A percentile compares a stretch with the other conserved stretches of the same genome.
Evolutionary conservation across 495 filamentous ascomycete species (phyloP).

Genomic region (Jackrogersella minutella): DNA sequence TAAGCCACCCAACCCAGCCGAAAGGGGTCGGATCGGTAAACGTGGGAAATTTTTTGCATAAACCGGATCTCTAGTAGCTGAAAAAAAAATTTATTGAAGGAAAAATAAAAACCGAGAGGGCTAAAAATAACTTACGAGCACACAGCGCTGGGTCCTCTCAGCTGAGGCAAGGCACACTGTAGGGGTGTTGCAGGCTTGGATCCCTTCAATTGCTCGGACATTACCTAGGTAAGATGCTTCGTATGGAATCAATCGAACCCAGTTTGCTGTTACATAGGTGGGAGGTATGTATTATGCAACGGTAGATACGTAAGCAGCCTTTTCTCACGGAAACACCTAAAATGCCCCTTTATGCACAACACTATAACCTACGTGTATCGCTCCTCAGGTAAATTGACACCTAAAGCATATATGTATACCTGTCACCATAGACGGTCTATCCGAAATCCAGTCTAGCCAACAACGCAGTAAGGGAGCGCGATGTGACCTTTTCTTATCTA

Average conservation of each 20-base stretch:
- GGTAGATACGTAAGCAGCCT: no score
- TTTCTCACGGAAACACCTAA: no score
- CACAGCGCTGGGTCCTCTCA: no score
- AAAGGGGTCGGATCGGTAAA: not conserved
- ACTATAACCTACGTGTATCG: not conserved
- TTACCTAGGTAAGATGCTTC: no score
- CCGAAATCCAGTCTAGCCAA: not conserved
- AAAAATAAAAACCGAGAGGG: not conserved
- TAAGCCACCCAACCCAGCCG: not conserved
- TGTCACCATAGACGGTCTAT: not conserved
- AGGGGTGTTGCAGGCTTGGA: no score
- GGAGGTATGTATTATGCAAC: no score
- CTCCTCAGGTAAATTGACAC: not conserved
- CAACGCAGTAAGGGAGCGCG: not conserved
- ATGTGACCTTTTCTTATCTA: not conserved
- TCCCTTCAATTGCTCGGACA: no score
- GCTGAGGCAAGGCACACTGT: no score
- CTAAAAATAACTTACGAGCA: not conserved
- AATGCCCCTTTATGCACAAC: not conserved
- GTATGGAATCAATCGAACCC: no score
- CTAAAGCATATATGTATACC: not conserved
- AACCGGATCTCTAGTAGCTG: not conserved
- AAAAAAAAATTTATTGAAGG: not conserved
- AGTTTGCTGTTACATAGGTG: no score
- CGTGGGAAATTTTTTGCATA: no score